Conservation (phyloP, 176 grass and related monocot species). For the Pontederia crassipes region DNA sequence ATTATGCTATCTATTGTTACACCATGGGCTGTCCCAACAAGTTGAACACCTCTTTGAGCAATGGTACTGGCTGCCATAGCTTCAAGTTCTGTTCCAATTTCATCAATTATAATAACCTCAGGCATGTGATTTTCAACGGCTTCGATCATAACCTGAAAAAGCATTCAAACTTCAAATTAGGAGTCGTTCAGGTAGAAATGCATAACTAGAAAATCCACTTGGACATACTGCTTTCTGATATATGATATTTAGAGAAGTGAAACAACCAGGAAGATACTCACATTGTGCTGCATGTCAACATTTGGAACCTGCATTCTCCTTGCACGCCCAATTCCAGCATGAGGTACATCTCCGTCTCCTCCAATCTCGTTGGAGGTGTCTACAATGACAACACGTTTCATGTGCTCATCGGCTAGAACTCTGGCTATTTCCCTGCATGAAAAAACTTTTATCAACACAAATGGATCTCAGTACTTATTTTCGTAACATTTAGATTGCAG, state of each 20-base stretch:
- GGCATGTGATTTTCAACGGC: slow-evolving; percentile 99
- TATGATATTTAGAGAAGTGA: slow-evolving; percentile 18
- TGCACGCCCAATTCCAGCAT: slow-evolving; percentile 77
- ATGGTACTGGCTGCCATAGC: slow-evolving; percentile 95
- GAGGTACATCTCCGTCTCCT: slow-evolving; percentile 93
- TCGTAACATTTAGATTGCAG: slow-evolving; percentile 15
- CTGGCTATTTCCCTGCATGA: slow-evolving; percentile 89
- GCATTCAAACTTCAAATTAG: neutral
- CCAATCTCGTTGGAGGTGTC: slow-evolving; percentile 99
- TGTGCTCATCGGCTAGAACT: slow-evolving; percentile 74
- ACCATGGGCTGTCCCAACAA: slow-evolving; percentile 90
- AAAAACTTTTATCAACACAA: slow-evolving; percentile 33
- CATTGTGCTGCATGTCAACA: slow-evolving; percentile 92
- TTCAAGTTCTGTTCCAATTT: slow-evolving; percentile 94
- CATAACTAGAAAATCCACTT: neutral
- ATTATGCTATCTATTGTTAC: slow-evolving; percentile 96
- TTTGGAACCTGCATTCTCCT: slow-evolving; percentile 99
- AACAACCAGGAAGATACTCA: slow-evolving; percentile 27
- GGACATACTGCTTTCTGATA: neutral
- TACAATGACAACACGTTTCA: slow-evolving; percentile 91
- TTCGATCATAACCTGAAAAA: slow-evolving; percentile 82
- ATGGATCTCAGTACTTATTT: slow-evolving; percentile 63
- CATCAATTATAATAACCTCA: slow-evolving; percentile 96
- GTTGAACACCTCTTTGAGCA: slow-evolving; percentile 93
- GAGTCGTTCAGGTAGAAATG: neutral